Evolutionary conservation across 2,329 filamentous ascomycete genomes (phyloP).

Genomic region (Fusarium sp.): DNA sequence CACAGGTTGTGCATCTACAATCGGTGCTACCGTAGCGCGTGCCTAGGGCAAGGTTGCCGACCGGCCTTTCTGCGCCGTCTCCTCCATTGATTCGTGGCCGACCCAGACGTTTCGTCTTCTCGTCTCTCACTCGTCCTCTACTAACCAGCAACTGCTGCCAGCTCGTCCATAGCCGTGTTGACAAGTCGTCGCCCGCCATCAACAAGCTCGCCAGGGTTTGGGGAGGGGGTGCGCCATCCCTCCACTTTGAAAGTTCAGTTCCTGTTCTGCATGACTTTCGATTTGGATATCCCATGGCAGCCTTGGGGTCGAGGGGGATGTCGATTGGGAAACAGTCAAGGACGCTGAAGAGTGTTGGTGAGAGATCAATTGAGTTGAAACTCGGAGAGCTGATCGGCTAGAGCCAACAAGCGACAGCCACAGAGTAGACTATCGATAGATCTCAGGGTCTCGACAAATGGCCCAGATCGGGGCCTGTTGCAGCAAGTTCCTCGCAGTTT

Average conservation of each 20-base stretch:
- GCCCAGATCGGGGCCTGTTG: constrained; percentile 15
- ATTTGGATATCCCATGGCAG: constrained; percentile 26
- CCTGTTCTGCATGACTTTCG: constrained; percentile 36
- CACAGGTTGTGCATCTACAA: constrained; percentile 33
- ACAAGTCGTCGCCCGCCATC: constrained; percentile 38
- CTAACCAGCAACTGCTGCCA: constrained; percentile 20
- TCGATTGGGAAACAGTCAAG: not conserved
- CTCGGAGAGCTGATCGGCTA: constrained; percentile 21
- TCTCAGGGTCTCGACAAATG: constrained; percentile 17
- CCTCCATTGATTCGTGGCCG: constrained; percentile 26
- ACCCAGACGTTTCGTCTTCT: constrained; percentile 31
- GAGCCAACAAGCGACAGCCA: constrained; percentile 18
- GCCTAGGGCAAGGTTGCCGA: constrained; percentile 32
- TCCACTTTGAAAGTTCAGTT: constrained; percentile 38
- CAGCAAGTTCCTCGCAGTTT: constrained; percentile 12
- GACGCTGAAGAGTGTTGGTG: constrained; percentile 4
- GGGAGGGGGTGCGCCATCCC: constrained; percentile 42
- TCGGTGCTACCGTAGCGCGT: constrained; percentile 35
- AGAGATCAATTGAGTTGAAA: constrained; percentile 32
- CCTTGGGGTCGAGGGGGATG: constrained; percentile 2
- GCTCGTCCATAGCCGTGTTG: constrained; percentile 37
- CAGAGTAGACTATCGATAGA: too few relatives aligned
- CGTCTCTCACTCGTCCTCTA: constrained; percentile 22
- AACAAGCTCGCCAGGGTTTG: constrained; percentile 28
- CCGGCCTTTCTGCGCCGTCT: constrained; percentile 24